Conservation (phyloP, 78 protist species). For the Dictyostelium capitatum region DNA sequence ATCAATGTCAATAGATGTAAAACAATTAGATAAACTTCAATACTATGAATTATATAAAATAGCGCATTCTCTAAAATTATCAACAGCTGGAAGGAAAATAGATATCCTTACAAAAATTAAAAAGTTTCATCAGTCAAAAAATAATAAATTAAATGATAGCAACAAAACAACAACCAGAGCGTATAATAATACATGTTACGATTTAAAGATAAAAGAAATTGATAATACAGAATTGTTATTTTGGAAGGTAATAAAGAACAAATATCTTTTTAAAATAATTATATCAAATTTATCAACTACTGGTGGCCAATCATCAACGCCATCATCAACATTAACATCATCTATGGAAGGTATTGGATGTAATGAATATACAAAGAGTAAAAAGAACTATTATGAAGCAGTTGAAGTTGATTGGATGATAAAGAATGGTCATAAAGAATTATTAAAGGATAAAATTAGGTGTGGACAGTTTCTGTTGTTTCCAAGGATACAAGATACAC, state of each 20-base stretch:
- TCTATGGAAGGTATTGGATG: neutral
- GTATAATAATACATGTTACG: neutral
- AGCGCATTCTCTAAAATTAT: neutral
- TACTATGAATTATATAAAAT: neutral
- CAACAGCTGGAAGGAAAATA: neutral
- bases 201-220: neutral
- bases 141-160: neutral
- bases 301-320: no score
- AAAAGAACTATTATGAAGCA: neutral
- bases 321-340: neutral
- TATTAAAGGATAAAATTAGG: neutral
- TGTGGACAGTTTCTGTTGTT: neutral
- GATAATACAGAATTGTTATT: neutral
- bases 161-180: neutral
- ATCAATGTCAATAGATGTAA: no score
- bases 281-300: neutral
- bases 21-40: neutral
- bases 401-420: constrained; percentile 13
- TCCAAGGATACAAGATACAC: neutral
- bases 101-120: neutral
- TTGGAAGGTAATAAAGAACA: constrained; percentile 1
- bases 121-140: neutral
- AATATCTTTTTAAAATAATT: neutral
- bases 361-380: neutral
- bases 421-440: constrained; percentile 1